Evolutionary conservation across 1,284 basidiomycete genomes (phyloP), one percentile per base, ranked within the genome.

Genomic region (Pseudozyma sp.): DNA sequence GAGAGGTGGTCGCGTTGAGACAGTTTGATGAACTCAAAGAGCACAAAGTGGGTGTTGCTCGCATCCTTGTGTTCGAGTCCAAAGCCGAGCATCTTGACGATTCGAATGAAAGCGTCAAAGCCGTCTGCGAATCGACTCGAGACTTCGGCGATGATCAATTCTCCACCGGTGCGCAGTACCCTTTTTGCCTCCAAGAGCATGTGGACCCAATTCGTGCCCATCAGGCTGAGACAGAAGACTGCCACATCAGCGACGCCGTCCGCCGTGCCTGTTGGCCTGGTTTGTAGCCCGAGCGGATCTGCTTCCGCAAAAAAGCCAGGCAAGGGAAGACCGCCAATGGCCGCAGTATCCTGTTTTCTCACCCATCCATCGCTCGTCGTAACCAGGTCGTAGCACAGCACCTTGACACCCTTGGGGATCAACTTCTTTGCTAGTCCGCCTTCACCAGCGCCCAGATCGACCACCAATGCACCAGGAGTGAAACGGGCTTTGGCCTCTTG

Each of bases 161-260:
- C 90, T 9, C 94, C 95, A 19, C 94, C 89, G 13, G 88, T 85
- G 81, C 90, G 91, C 43, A 99, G 86, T 34, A 99, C 89, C 63
- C 97, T 87, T 88, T 92, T 92, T 4, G 92, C 92, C 85, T 99
- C 96, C 34, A 92, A 88, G 39, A 98, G 88, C 83, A 94, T 94
- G 29, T 88, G 89, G 14, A 94, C 89, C 97, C 97, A 99, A 84
- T 99, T 97, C 10, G 91, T 93, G 39, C 94, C 93, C 97, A 99
- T 99, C 67, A 99, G 87, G 80, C 94, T 96, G 66, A 99, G 87
- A 44, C 94, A 94, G 84, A 94, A 99, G 31, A 99, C 91, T 1
- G 90, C 94, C 6, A 93, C 91, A 81, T 99, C 96, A 4, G 93
- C 93, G 6, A 97, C 85, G 70, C 92, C 77, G 0, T 68, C 64